Conservation (phyloP, 257 asterid genomes). For the Nicotiana otophora region DNA sequence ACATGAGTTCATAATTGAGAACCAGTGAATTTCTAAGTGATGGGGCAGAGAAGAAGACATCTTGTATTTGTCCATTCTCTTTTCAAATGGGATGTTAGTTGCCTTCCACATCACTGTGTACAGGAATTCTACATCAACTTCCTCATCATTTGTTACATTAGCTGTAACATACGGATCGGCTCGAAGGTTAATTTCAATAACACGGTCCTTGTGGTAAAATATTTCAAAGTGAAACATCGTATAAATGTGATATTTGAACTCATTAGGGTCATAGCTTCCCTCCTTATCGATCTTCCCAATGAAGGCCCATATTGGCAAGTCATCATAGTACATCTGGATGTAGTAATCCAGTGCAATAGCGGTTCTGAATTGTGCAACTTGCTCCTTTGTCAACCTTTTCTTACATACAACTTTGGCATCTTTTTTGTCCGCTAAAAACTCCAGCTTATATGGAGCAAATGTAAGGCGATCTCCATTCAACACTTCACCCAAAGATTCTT, state of each 20-base stretch:
- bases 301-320: constrained; percentile 21
- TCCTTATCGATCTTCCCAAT: constrained; percentile 9
- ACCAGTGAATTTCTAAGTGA: constrained; percentile 10
- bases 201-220: constrained; percentile 7
- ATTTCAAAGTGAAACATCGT: constrained; percentile 6
- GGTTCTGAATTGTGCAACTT: constrained; percentile 15
- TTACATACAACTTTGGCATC: constrained; percentile 4
- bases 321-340: constrained; percentile 20
- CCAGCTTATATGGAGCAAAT: constrained; percentile 16
- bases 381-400: constrained; percentile 18
- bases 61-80: constrained; percentile 16
- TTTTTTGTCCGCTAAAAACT: constrained; percentile 13
- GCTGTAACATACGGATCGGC: not conserved
- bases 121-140: constrained; percentile 12
- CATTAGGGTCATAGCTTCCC: not conserved
- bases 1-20: constrained; percentile 12
- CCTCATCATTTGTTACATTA: constrained; percentile 18
- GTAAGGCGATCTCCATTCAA: constrained; percentile 20
- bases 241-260: constrained; percentile 8
- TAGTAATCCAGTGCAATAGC: constrained; percentile 18
- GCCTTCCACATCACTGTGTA: constrained; percentile 15
- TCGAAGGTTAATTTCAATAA: not conserved
- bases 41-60: not conserved
- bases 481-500: constrained; percentile 12
- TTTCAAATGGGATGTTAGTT: constrained; percentile 1